Conservation (phyloP, 371 early-diverging fungal species). For the Mortierella sp. region DNA sequence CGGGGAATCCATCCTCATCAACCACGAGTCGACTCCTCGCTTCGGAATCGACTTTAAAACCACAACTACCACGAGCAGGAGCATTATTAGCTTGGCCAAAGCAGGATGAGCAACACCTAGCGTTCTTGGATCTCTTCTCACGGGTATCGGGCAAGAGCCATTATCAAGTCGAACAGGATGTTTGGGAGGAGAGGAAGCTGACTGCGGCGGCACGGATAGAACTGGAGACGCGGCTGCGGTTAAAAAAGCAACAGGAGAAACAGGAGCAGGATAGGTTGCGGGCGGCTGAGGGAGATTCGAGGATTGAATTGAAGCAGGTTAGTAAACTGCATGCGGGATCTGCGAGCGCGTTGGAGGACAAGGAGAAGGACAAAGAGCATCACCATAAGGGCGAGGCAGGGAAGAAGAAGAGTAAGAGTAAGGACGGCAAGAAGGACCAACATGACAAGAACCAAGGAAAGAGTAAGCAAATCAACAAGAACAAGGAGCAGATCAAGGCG, state of each 20-base stretch:
- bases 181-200: neutral
- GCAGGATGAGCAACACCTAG: neutral
- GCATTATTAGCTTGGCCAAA: neutral
- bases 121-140: constrained; percentile 14
- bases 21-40: neutral
- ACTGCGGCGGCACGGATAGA: neutral
- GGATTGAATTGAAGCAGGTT: neutral
- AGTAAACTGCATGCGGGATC: neutral
- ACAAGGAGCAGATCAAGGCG: neutral
- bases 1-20: neutral
- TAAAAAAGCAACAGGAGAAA: neutral
- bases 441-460: neutral
- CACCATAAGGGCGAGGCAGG: neutral
- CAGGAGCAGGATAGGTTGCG: neutral
- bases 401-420: neutral
- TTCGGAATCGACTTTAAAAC: neutral
- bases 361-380: neutral
- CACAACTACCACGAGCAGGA: neutral
- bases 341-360: neutral
- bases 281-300: neutral
- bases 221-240: neutral
- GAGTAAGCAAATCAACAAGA: neutral
- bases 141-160: constrained; percentile 22
- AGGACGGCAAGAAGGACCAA: neutral
- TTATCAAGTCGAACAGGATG: neutral